Evolutionary conservation across 2,329 filamentous ascomycete genomes (phyloP).

Genomic region (Xylariaceae sp.): DNA sequence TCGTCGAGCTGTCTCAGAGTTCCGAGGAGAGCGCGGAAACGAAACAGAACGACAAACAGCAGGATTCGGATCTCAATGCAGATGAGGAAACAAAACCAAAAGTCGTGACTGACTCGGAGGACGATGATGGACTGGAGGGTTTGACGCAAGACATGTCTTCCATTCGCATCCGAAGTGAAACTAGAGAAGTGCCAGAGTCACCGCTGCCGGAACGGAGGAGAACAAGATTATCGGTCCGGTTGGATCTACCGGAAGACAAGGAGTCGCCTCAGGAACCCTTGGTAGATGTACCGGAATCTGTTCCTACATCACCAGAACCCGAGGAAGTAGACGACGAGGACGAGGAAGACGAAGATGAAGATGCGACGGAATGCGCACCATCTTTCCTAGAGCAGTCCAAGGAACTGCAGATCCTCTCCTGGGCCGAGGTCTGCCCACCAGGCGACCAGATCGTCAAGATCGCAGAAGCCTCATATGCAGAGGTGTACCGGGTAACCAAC

Average conservation of each 20-base stretch:
- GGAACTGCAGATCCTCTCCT: slow-evolving; percentile 43
- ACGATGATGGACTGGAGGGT: slow-evolving; percentile 28
- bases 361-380: neutral
- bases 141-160: slow-evolving; percentile 33
- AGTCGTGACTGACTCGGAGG: slow-evolving; percentile 10
- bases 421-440: slow-evolving; percentile 53
- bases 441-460: slow-evolving; percentile 56
- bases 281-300: slow-evolving; percentile 10
- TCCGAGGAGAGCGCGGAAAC: slow-evolving; percentile 35
- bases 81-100: neutral
- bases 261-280: slow-evolving; percentile 5
- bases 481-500: slow-evolving; percentile 60
- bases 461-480: slow-evolving; percentile 61
- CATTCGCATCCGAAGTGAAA: slow-evolving; percentile 27
- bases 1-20: slow-evolving; percentile 48
- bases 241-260: slow-evolving; percentile 15
- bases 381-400: slow-evolving; percentile 15
- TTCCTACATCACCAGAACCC: slow-evolving; percentile 8
- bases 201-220: slow-evolving; percentile 20
- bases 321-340: slow-evolving; percentile 1
- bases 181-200: slow-evolving; percentile 12
- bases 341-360: neutral
- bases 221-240: slow-evolving; percentile 19
- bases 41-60: slow-evolving; percentile 6
- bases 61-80: slow-evolving; percentile 13